Evolutionary conservation across 352 stramenopile species (phyloP), one percentile per base, ranked within the genome.

Genomic region (Pelagophyceae sp.): DNA sequence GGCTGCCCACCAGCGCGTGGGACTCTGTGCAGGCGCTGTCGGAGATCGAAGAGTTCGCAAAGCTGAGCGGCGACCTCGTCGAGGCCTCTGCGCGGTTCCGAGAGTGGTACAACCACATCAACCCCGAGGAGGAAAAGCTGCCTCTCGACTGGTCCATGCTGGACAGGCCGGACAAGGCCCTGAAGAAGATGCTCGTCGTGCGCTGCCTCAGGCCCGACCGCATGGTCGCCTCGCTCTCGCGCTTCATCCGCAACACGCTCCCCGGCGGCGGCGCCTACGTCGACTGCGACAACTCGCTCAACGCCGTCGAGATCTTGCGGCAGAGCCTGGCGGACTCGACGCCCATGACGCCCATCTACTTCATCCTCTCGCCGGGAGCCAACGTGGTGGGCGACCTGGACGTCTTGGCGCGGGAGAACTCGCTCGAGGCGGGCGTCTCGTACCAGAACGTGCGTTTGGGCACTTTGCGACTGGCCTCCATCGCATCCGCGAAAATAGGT

Each of bases 371-470:
- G 32, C 93, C 94, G 3, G 94, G 93, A 40, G 94, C 94, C 0
- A 96, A 98, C 82, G 93, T 98, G 23, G 93, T 98, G 40, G 92
- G 90, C 0, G 92, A 96, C 61, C 85, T 98, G 35, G 95, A 98
- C 78, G 91, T 93, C 65, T 89, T 98, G 51, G 95, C 93, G 19
- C 81, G 92, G 27, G 97, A 97, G 79, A 96, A 98, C 84, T 92
- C 91, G 38, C 96, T 98, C 67, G 91, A 97, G 76, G 95, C 95
- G 77, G 94, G 95, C 67, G 88, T 96, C 74, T 96, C 90, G 61
- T 98, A 98, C 82, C 92, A 97, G 82, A 98, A 98, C 79, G 93
- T 98, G 64, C n/a, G n/a, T n/a, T n/a, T n/a, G n/a, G n/a, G n/a
- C n/a, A n/a, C n/a, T n/a, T n/a, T n/a, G n/a, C n/a, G n/a, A n/a